Conservation (phyloP, 2,329 filamentous ascomycete species). For the Triangularia setosa region DNA sequence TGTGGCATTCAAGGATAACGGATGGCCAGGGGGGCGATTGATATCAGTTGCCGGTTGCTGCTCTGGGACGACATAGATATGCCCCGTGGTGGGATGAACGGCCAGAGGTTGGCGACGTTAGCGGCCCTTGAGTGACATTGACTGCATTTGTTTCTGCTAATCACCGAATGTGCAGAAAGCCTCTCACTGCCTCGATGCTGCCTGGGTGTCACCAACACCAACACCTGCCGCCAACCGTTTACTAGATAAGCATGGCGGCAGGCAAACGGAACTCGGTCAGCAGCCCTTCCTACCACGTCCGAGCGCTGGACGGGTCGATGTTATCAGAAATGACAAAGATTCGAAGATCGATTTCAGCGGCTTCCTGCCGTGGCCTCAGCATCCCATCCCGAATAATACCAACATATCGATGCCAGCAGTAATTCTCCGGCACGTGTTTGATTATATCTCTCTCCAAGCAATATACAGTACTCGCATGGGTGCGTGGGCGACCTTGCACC, state of each 20-base stretch:
- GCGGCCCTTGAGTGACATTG: not conserved
- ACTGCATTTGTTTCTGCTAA: not conserved
- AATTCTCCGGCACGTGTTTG: too few species aligned
- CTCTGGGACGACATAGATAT: not conserved
- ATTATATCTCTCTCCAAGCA: too few species aligned
- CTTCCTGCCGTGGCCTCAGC: not conserved
- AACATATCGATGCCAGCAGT: too few species aligned
- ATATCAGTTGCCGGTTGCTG: not conserved
- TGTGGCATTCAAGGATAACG: conserved; percentile 7
- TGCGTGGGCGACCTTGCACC: too few species aligned
- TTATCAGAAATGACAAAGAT: not conserved
- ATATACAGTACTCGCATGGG: not conserved
- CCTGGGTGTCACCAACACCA: not conserved
- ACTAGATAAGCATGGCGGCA: not conserved
- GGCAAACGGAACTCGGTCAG: not conserved
- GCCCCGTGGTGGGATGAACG: not conserved
- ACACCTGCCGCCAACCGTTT: not conserved
- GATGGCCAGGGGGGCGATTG: not conserved
- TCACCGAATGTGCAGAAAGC: not conserved
- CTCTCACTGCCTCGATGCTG: not conserved
- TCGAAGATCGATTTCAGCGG: not conserved
- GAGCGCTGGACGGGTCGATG: not conserved
- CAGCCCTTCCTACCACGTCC: not conserved
- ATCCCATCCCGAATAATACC: not conserved
- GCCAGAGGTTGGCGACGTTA: not conserved